Evolutionary conservation across 2,329 filamentous ascomycete genomes (phyloP).

Genomic region (Cladophialophora yegresii): DNA sequence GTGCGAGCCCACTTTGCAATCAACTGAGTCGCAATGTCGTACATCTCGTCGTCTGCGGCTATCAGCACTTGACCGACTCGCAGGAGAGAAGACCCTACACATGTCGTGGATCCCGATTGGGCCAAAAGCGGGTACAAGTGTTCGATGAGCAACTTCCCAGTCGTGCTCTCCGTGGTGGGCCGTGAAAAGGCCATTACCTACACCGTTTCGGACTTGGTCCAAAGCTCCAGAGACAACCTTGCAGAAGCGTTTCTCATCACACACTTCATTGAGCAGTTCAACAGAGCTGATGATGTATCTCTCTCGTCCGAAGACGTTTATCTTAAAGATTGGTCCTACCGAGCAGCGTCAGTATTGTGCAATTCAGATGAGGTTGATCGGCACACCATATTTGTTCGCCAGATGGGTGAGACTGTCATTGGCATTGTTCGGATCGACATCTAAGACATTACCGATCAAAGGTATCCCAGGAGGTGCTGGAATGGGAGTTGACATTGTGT

Average conservation of each 20-base stretch:
- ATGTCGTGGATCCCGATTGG: constrained; percentile 49
- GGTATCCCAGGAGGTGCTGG: constrained; percentile 55
- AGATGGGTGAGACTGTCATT: constrained; percentile 55
- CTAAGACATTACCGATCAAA: constrained; percentile 56
- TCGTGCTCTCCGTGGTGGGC: constrained; percentile 53
- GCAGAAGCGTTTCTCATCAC: constrained; percentile 66
- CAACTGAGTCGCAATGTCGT: constrained; percentile 45
- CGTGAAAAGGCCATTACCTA: constrained; percentile 69
- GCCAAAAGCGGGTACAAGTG: constrained; percentile 52
- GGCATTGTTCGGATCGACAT: constrained; percentile 53
- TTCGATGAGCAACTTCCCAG: constrained; percentile 64
- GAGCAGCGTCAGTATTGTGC: not conserved
- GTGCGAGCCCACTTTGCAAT: constrained; percentile 49
- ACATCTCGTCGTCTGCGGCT: constrained; percentile 27
- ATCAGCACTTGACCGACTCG: constrained; percentile 1
- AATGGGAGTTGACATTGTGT: constrained; percentile 51
- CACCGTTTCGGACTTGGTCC: constrained; percentile 59
- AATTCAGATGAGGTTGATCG: not conserved
- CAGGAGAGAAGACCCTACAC: constrained; percentile 42
- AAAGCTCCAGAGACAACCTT: constrained; percentile 59
- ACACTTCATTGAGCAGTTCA: constrained; percentile 63
- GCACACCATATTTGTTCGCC: constrained; percentile 51
- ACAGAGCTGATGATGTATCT: constrained; percentile 57
- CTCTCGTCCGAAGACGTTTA: constrained; percentile 53
- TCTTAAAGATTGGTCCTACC: constrained; percentile 61